Evolutionary conservation across 208 protist species (phyloP).

Genomic region (Phytomonas francai): DNA sequence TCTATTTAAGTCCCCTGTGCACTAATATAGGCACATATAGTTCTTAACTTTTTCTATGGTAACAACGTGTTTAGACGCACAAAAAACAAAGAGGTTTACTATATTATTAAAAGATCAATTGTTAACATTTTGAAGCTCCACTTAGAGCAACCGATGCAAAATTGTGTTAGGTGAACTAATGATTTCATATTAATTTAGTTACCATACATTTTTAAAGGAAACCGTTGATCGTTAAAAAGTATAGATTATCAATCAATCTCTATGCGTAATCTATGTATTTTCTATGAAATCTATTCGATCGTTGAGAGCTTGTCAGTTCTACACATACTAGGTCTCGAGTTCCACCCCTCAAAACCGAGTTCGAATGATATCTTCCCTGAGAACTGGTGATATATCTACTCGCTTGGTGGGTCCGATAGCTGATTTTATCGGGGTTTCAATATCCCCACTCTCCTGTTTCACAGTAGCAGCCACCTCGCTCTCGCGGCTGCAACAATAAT

Average conservation of each 20-base stretch:
- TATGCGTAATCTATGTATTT: neutral
- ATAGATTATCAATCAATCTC: neutral
- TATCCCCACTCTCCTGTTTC: neutral
- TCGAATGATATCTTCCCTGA: slow-evolving; percentile 46
- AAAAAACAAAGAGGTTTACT: neutral
- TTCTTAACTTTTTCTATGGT: neutral
- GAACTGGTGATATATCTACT: slow-evolving; percentile 13
- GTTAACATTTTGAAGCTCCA: neutral
- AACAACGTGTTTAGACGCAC: neutral
- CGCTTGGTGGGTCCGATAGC: neutral
- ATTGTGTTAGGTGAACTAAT: neutral
- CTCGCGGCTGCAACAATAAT: slow-evolving; percentile 64
- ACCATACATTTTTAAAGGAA: neutral
- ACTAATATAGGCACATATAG: neutral
- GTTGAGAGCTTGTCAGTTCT: neutral
- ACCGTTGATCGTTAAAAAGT: neutral
- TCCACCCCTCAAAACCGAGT: slow-evolving; percentile 7
- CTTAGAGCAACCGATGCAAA: neutral
- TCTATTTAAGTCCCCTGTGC: neutral
- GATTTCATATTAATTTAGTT: neutral
- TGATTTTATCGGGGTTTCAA: neutral
- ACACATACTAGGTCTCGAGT: neutral
- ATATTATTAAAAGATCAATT: neutral
- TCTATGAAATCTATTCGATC: neutral
- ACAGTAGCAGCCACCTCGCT: slow-evolving; percentile 15